These are phyloP conservation scores for Fragaria ananassa DNA, from an alignment of 306 rosid genomes.

Conservation along the genomic window DNA sequence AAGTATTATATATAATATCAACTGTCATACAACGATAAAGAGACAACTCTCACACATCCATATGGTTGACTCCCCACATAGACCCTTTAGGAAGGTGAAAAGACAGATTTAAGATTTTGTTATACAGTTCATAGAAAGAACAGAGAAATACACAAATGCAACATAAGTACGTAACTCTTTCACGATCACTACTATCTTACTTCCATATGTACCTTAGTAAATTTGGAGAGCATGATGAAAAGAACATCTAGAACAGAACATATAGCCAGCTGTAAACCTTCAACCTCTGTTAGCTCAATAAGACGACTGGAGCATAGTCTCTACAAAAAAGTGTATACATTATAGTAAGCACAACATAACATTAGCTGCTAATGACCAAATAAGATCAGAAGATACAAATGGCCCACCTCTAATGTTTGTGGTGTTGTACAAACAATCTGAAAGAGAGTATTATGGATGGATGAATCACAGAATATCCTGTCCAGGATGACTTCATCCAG, in stretches of 20 bases:
- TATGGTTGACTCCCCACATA: not conserved
- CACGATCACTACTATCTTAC: not conserved
- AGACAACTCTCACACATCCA: constrained; percentile 1
- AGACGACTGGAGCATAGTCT: constrained; percentile 63
- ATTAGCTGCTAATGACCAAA: constrained; percentile 15
- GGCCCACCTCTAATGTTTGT: constrained; percentile 70
- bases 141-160: constrained; percentile 14
- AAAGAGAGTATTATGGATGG: constrained; percentile 72
- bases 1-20: constrained; percentile 12
- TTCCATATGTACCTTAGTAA: constrained; percentile 60
- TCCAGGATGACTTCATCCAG: constrained; percentile 56
- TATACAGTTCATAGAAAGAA: not conserved
- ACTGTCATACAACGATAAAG: constrained; percentile 19
- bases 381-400: constrained; percentile 19
- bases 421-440: constrained; percentile 72
- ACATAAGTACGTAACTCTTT: not conserved
- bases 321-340: constrained; percentile 40
- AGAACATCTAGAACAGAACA: constrained; percentile 68
- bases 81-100: not conserved
- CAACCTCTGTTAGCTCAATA: constrained; percentile 75
- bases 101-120: not conserved
- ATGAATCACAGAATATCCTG: constrained; percentile 69
- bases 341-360: constrained; percentile 25
- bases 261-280: constrained; percentile 71
- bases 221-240: constrained; percentile 58